Conservation (phyloP, 352 stramenopile genomes). For the Phytophthora cryptogea region DNA sequence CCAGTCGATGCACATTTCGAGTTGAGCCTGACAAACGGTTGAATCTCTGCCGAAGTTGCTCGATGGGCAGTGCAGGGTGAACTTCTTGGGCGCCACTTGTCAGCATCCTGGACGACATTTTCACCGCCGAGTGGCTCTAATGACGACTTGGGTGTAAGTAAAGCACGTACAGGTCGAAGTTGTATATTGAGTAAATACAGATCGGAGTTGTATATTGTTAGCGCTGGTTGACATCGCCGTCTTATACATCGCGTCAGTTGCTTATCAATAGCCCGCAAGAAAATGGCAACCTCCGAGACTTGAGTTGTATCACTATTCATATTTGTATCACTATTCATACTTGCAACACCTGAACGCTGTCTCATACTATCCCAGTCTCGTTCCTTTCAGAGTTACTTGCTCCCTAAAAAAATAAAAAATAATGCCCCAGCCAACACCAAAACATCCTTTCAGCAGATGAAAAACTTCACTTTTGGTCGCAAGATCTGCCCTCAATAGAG, state of each 20-base stretch:
- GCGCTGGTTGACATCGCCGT: too few species aligned
- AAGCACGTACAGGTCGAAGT: too few species aligned
- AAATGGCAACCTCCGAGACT: neutral
- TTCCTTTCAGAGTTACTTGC: too few species aligned
- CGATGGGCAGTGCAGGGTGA: neutral
- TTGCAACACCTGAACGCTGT: neutral
- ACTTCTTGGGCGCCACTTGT: neutral
- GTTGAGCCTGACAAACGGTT: neutral
- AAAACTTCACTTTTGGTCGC: conserved; percentile 4
- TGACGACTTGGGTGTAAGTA: neutral
- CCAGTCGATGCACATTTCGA: conserved; percentile 5
- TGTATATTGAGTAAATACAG: too few species aligned
- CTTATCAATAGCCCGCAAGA: too few species aligned
- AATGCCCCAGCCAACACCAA: too few species aligned
- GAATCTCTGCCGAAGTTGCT: neutral
- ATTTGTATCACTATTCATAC: neutral
- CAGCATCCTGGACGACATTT: neutral
- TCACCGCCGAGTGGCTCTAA: neutral
- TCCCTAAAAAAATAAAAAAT: too few species aligned
- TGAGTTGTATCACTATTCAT: neutral
- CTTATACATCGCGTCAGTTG: too few species aligned
- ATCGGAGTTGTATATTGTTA: too few species aligned
- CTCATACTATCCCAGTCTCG: too few species aligned
- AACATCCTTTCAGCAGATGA: neutral
- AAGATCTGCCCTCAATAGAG: conserved; percentile 16